Evolutionary conservation across 768 basidiomycete species (phyloP).

Genomic region (Hemileccinum rubropunctum): DNA sequence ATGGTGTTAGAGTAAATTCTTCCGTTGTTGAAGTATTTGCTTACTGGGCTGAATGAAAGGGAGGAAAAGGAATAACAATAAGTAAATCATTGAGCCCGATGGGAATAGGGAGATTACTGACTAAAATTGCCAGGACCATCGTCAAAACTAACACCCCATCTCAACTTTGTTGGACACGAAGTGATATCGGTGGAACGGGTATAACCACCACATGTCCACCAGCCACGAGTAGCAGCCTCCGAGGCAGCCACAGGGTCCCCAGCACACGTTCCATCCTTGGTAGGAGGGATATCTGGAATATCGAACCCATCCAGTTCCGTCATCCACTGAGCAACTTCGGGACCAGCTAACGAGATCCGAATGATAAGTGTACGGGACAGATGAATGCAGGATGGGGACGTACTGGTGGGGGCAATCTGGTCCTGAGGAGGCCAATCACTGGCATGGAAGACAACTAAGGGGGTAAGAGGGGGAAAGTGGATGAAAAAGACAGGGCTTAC

Average conservation of each 20-base stretch:
- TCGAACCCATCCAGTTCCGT: slow-evolving; percentile 66
- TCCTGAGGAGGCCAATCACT: slow-evolving; percentile 65
- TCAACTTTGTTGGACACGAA: slow-evolving; percentile 61
- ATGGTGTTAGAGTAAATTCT: neutral
- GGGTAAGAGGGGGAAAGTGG: neutral
- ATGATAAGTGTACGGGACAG: neutral
- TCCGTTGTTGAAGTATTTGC: slow-evolving; percentile 10
- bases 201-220: slow-evolving; percentile 89
- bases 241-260: slow-evolving; percentile 55
- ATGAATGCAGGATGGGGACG: slow-evolving; percentile 9
- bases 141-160: slow-evolving; percentile 84
- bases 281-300: slow-evolving; percentile 66
- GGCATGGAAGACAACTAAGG: slow-evolving; percentile 42
- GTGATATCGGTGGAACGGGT: slow-evolving; percentile 60
- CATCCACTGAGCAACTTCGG: slow-evolving; percentile 73
- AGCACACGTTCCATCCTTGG: slow-evolving; percentile 65
- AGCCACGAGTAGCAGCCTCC: slow-evolving; percentile 63
- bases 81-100: neutral
- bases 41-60: slow-evolving; percentile 48
- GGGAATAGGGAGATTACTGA: slow-evolving; percentile 36
- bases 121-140: slow-evolving; percentile 87
- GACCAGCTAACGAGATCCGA: neutral
- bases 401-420: slow-evolving; percentile 56
- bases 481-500: slow-evolving; percentile 36
- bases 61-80: neutral